A percentile compares a stretch with the other conserved stretches of the same genome.
Conservation (phyloP, 257 asterid species). For the Primulina eburnea region DNA sequence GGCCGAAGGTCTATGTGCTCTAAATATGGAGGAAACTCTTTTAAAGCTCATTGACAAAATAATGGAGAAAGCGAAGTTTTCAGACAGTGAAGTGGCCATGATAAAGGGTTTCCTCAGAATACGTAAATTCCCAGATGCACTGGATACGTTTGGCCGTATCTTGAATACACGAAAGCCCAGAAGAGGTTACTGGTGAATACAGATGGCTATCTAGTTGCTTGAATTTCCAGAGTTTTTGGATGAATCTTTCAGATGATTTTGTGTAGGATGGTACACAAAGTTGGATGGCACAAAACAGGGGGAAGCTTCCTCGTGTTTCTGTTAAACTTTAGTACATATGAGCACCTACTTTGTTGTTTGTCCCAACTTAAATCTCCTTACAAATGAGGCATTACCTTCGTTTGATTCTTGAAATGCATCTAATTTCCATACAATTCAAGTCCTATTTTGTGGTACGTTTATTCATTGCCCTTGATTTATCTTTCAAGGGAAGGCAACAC, state of each 20-base stretch:
- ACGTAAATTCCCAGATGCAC: constrained; percentile 69
- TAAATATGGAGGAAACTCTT: constrained; percentile 74
- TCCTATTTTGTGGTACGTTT: no score
- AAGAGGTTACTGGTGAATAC: constrained; percentile 40
- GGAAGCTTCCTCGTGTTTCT: background rate
- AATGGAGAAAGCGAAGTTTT: constrained; percentile 51
- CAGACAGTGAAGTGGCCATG: constrained; percentile 64
- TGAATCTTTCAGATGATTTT: background rate
- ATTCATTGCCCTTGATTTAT: no score
- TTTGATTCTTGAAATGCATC: background rate
- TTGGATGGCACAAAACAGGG: background rate
- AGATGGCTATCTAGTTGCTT: background rate
- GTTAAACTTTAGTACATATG: no score
- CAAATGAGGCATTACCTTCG: background rate
- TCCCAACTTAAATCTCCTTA: background rate
- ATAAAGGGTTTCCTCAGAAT: constrained; percentile 70
- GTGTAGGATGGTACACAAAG: background rate
- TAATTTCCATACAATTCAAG: no score
- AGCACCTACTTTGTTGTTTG: background rate
- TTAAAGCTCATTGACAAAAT: constrained; percentile 54
- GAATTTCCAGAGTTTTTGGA: background rate
- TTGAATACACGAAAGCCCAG: constrained; percentile 49
- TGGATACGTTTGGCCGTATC: constrained; percentile 58
- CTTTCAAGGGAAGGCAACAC: no score
- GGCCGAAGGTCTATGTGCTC: constrained; percentile 82